Conservation (phyloP, 768 basidiomycete species). For the Lentinula raphanica region DNA sequence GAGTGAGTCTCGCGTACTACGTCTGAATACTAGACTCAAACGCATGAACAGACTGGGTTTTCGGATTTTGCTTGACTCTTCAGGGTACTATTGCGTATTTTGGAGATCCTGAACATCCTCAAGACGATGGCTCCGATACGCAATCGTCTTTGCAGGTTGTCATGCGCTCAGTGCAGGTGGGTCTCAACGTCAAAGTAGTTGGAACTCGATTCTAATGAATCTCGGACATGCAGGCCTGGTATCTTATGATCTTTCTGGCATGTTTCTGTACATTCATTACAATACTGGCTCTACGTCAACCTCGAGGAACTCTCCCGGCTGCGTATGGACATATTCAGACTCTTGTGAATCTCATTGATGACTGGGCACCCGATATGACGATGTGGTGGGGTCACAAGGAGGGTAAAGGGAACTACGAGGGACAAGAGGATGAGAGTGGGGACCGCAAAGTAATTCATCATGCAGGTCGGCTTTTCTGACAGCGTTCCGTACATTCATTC, state of each 20-base stretch:
- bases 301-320: constrained; percentile 17
- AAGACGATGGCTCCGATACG: neutral
- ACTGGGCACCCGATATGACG: constrained; percentile 24
- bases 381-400: constrained; percentile 18
- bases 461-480: neutral
- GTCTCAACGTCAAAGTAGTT: neutral
- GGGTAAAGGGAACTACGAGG: neutral
- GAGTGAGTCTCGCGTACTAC: neutral
- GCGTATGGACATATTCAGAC: constrained; percentile 30
- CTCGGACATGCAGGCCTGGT: neutral
- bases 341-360: constrained; percentile 28
- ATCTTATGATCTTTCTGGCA: neutral
- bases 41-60: neutral
- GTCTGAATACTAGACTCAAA: neutral
- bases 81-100: neutral
- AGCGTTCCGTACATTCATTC: too few species aligned
- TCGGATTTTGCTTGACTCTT: neutral
- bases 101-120: neutral
- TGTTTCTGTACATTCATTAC: neutral
- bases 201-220: neutral
- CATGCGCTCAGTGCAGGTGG: neutral
- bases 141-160: neutral
- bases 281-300: neutral
- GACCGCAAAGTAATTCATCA: neutral
- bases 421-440: neutral